phyloP scores from a whole-genome alignment of 139 green algal species.

The Chlamydomonas eustigma region DNA sequence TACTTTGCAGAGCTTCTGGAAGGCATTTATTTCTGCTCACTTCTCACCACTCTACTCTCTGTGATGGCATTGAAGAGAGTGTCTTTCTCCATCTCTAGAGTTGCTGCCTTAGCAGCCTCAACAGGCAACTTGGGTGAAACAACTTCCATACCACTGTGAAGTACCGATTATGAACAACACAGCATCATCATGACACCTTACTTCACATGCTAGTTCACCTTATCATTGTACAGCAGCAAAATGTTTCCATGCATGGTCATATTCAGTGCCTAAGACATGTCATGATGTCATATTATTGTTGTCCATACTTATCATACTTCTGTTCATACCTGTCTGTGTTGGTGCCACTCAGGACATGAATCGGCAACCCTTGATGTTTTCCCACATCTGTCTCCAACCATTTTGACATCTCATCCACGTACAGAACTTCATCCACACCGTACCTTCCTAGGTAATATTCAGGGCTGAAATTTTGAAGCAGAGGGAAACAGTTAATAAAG shows the following conservation, averaged over 20 bases:
- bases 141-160: no score
- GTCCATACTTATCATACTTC: background rate
- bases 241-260: no score
- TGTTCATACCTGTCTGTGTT: constrained; percentile 59
- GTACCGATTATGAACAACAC: no score
- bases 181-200: no score
- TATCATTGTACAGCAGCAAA: no score
- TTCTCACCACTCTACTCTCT: constrained; percentile 26
- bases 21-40: constrained; percentile 1
- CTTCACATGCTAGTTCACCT: no score
- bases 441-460: constrained; percentile 54
- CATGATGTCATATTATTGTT: no score
- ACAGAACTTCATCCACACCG: constrained; percentile 75
- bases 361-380: constrained; percentile 7
- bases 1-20: no score
- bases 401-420: constrained; percentile 69
- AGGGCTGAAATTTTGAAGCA: constrained; percentile 12
- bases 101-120: no score
- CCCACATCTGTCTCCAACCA: constrained; percentile 34
- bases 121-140: no score
- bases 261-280: no score
- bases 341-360: constrained; percentile 58
- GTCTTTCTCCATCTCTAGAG: constrained; percentile 11
- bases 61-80: constrained; percentile 45
- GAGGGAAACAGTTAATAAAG: no score